Conservation (phyloP, 257 asterid species). For the Eustoma russellianum region DNA sequence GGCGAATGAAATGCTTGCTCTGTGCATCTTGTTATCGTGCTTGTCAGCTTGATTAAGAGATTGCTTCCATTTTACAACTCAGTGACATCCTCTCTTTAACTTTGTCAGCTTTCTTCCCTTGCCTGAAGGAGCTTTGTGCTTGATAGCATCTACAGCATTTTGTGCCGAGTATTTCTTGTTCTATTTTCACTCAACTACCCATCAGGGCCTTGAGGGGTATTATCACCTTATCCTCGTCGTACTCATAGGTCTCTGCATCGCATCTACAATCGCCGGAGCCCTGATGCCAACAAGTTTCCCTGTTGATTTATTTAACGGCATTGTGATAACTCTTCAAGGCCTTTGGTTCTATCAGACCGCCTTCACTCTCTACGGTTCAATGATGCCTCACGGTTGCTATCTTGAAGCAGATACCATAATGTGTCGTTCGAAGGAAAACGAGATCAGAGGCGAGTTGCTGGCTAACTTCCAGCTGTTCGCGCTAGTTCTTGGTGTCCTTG, state of each 20-base stretch:
- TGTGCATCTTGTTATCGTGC: neutral
- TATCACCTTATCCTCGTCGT: constrained; percentile 88
- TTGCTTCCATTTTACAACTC: no score
- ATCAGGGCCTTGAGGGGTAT: constrained; percentile 90
- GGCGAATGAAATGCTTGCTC: no score
- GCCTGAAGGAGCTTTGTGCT: constrained; percentile 71
- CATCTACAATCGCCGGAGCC: constrained; percentile 59
- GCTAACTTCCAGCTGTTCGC: constrained; percentile 72
- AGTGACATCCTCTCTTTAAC: neutral
- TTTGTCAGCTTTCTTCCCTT: constrained; percentile 59
- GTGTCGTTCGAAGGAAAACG: constrained; percentile 50
- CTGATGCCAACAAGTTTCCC: constrained; percentile 83
- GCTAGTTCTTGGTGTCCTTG: constrained; percentile 49
- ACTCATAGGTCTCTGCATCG: constrained; percentile 69
- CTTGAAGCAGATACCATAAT: constrained; percentile 39
- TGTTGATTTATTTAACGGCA: constrained; percentile 56
- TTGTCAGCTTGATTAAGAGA: neutral
- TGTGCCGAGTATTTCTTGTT: constrained; percentile 81
- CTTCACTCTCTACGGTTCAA: constrained; percentile 83
- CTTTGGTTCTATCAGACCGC: constrained; percentile 99
- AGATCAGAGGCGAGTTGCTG: constrained; percentile 57
- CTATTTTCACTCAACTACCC: constrained; percentile 91
- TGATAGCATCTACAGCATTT: constrained; percentile 69
- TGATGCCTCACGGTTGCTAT: constrained; percentile 83
- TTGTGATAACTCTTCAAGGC: constrained; percentile 81